A percentile compares a stretch with the other conserved stretches of the same genome.
phyloP scores from a whole-genome alignment of 495 filamentous ascomycete genomes.

The Durotheca rogersii region DNA sequence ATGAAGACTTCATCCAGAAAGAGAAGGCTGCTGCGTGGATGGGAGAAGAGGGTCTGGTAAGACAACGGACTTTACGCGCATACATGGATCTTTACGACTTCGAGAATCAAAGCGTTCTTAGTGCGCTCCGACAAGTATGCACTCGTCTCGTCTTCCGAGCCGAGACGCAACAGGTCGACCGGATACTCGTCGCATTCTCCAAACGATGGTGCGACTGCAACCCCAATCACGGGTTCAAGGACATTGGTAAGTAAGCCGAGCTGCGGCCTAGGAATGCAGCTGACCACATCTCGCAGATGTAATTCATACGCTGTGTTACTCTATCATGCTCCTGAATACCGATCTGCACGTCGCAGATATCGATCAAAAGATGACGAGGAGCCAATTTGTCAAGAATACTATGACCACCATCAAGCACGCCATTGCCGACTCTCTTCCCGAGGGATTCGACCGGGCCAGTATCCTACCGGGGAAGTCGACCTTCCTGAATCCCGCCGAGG shows the following conservation, averaged over 20 bases:
- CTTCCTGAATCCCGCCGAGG: slow-evolving; percentile 31
- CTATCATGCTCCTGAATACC: slow-evolving; percentile 90
- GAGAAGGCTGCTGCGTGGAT: slow-evolving; percentile 85
- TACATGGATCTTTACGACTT: slow-evolving; percentile 95
- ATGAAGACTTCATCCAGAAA: slow-evolving; percentile 74
- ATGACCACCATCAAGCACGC: slow-evolving; percentile 83
- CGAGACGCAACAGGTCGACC: slow-evolving; percentile 95
- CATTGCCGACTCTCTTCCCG: slow-evolving; percentile 66
- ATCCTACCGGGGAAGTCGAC: slow-evolving; percentile 43
- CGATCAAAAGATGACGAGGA: slow-evolving; percentile 91
- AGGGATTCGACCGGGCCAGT: slow-evolving; percentile 60
- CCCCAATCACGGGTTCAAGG: slow-evolving; percentile 90
- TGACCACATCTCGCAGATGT: slow-evolving; percentile 60
- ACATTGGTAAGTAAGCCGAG: slow-evolving; percentile 59
- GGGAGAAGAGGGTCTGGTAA: slow-evolving; percentile 69
- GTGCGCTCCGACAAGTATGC: slow-evolving; percentile 78
- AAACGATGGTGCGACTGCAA: slow-evolving; percentile 94
- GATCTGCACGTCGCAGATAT: slow-evolving; percentile 95
- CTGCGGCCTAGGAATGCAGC: background rate
- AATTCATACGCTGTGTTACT: slow-evolving; percentile 96
- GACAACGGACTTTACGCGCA: slow-evolving; percentile 68
- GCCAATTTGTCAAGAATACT: slow-evolving; percentile 94
- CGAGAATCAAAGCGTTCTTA: slow-evolving; percentile 75
- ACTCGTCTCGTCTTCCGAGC: slow-evolving; percentile 79
- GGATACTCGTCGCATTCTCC: slow-evolving; percentile 86